Conservation (phyloP, 768 basidiomycete genomes). For the Trametes gibbosa region DNA sequence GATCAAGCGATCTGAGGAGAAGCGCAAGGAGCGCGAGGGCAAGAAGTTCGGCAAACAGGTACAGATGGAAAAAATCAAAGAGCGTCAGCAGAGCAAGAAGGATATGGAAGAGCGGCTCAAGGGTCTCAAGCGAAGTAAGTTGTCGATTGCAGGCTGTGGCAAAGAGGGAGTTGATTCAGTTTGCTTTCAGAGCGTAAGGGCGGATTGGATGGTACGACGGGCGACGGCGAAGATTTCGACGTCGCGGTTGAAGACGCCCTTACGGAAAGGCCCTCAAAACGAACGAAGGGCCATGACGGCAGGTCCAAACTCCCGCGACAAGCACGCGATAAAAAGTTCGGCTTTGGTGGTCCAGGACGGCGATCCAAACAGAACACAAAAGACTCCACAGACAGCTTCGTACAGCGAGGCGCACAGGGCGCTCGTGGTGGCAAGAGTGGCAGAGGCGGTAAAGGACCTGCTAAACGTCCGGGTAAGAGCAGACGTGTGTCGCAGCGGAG, state of each 20-base stretch:
- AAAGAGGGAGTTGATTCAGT: background rate
- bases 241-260: slow-evolving; percentile 90
- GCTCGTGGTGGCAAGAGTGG: slow-evolving; percentile 34
- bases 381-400: slow-evolving; percentile 78
- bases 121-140: slow-evolving; percentile 86
- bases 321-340: slow-evolving; percentile 76
- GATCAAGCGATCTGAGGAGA: slow-evolving; percentile 91
- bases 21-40: slow-evolving; percentile 86
- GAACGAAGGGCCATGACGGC: slow-evolving; percentile 34
- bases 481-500: slow-evolving; percentile 44
- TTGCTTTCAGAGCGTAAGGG: slow-evolving; percentile 72
- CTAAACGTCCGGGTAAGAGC: slow-evolving; percentile 59
- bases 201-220: slow-evolving; percentile 63
- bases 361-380: slow-evolving; percentile 80
- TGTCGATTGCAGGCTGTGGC: background rate
- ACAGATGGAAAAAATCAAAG: slow-evolving; percentile 90
- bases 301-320: slow-evolving; percentile 48
- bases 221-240: slow-evolving; percentile 75
- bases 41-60: slow-evolving; percentile 99
- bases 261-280: slow-evolving; percentile 66
- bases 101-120: slow-evolving; percentile 86
- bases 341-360: slow-evolving; percentile 69
- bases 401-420: slow-evolving; percentile 33
- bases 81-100: slow-evolving; percentile 86
- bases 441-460: slow-evolving; percentile 34